phyloP scores from a whole-genome alignment of 2,329 filamentous ascomycete species.

The Botryotinia narcissicola region DNA sequence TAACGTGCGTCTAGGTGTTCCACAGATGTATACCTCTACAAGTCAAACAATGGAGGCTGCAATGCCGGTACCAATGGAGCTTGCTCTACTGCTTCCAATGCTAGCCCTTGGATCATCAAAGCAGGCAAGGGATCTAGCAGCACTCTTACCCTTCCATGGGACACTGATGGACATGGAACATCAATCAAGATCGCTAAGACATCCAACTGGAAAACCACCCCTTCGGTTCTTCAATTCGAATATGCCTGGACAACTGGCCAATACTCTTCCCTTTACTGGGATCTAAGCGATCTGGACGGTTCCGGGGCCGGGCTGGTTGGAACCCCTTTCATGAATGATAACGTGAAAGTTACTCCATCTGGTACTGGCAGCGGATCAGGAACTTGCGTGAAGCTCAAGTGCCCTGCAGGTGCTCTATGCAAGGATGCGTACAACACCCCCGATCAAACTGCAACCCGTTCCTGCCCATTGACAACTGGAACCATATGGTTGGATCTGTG shows the following conservation, averaged over 20 bases:
- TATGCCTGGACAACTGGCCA: constrained; percentile 16
- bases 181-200: constrained; percentile 19
- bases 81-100: constrained; percentile 8
- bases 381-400: constrained; percentile 15
- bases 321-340: constrained; percentile 17
- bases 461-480: constrained; percentile 11
- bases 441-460: constrained; percentile 10
- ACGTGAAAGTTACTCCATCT: constrained; percentile 18
- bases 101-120: constrained; percentile 16
- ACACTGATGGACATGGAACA: constrained; percentile 12
- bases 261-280: constrained; percentile 20
- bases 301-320: constrained; percentile 18
- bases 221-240: constrained; percentile 19
- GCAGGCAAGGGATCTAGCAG: constrained; percentile 17
- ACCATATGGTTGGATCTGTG: constrained; percentile 20
- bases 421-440: constrained; percentile 20
- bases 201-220: constrained; percentile 15
- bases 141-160: constrained; percentile 8
- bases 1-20: constrained; percentile 11
- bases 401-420: constrained; percentile 13
- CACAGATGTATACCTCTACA: constrained; percentile 12
- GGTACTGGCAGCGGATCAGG: constrained; percentile 15
- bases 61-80: constrained; percentile 12
- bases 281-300: constrained; percentile 20
- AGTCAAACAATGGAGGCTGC: constrained; percentile 15